Evolutionary conservation across 2,329 filamentous ascomycete genomes (phyloP), one percentile per base, ranked within the genome.

Genomic region (Hyphodiscus sp.): DNA sequence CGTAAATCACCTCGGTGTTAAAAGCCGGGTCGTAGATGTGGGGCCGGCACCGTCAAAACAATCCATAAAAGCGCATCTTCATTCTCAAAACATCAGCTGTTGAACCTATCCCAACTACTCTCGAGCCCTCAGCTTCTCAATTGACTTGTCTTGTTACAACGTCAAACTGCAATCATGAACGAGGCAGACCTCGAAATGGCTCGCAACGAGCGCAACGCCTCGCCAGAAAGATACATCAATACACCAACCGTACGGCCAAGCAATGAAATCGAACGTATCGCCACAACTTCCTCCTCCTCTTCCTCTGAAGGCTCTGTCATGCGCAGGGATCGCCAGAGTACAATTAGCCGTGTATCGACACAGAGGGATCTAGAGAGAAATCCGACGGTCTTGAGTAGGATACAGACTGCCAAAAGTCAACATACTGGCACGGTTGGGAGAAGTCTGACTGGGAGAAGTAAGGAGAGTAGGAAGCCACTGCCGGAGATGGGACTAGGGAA

Each of bases 401-500:
- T 91, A 58, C 78, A 85, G 45, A 90, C 87, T 3, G 79, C 82
- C 38, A 74, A 80, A 48, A 86, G 82, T 59, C 87, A 91, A 68
- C 86, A 91, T 68, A 81, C 76, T 58, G 78, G 72, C 51, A 91
- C 87, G 2, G 87, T 91, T n/a, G 87, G 87, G 15, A 73, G 69
- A 48, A 71, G 72, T 54, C 56, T 69, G 5, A 63, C 64, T 41
- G 51, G 55, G 16, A 73, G 69, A 65, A 76, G 71, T 45, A 72
- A 79, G 47, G 74, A 79, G 47, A 81, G 75, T 5, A 74, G 61
- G 52, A 82, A 72, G 64, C 83, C 86, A 0, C 66, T 91, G 52
- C 87, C 87, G 1, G 70, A 73, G 7, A 89, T 91, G 68, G 87
- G 87, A 38, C 82, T 76, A 51, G 86, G 85, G n/a, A 91, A 90